Conservation (phyloP, 495 filamentous ascomycete species). For the Lineolata rhizophorae region DNA sequence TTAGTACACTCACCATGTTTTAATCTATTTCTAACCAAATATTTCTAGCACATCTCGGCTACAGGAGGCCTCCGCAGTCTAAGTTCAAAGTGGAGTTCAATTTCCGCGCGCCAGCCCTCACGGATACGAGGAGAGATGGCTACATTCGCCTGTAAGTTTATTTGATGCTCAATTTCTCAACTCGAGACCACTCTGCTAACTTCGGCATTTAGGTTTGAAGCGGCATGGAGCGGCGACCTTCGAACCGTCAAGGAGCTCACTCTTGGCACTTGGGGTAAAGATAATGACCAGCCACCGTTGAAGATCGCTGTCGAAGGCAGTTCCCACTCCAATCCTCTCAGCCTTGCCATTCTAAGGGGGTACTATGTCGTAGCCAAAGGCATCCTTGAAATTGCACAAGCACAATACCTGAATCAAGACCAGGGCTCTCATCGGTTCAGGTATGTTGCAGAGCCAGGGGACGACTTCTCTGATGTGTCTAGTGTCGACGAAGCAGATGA, state of each 20-base stretch:
- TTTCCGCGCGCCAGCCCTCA: slow-evolving; percentile 31
- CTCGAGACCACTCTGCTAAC: slow-evolving; percentile 2
- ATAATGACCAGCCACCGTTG: slow-evolving; percentile 27
- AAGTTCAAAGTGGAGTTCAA: slow-evolving; percentile 26
- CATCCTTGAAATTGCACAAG: slow-evolving; percentile 41
- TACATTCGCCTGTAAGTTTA: slow-evolving; percentile 30
- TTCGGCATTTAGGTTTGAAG: slow-evolving; percentile 34
- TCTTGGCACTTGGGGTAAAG: slow-evolving; percentile 20
- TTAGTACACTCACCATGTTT: no score
- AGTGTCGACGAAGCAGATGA: slow-evolving; percentile 23
- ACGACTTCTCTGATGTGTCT: no score
- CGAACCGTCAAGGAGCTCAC: slow-evolving; percentile 32
- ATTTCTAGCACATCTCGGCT: no score
- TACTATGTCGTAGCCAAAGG: slow-evolving; percentile 36
- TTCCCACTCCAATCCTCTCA: slow-evolving; percentile 29
- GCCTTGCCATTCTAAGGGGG: slow-evolving; percentile 37
- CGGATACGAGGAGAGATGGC: slow-evolving; percentile 24
- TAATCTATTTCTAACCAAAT: no score
- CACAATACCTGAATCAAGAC: slow-evolving; percentile 34
- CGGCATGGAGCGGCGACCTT: slow-evolving; percentile 44
- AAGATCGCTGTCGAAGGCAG: slow-evolving; percentile 35
- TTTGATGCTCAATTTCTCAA: no score
- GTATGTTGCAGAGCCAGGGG: no score
- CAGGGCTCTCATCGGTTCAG: no score
- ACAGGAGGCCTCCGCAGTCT: no score